Evolutionary conservation across 108 stramenopile species (phyloP).

Genomic region (Cyclotella cryptica): DNA sequence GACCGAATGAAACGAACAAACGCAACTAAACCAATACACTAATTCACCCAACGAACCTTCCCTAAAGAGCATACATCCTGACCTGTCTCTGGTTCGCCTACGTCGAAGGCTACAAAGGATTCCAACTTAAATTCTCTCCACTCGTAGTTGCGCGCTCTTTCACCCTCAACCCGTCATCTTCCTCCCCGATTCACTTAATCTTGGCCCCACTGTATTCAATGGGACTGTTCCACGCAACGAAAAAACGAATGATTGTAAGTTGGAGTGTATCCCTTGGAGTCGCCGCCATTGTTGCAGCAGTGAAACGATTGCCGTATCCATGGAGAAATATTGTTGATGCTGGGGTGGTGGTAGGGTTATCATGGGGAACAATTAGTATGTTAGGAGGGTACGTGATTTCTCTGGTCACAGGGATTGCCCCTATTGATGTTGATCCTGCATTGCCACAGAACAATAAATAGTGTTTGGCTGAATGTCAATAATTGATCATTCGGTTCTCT

Average conservation of each 20-base stretch:
- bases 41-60: neutral
- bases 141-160: constrained; percentile 93
- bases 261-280: constrained; percentile 91
- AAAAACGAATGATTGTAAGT: constrained; percentile 86
- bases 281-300: constrained; percentile 86
- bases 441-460: constrained; percentile 41
- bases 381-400: constrained; percentile 70
- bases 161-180: constrained; percentile 63
- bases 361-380: constrained; percentile 87
- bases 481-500: neutral
- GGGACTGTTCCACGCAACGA: constrained; percentile 93
- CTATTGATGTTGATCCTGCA: constrained; percentile 66
- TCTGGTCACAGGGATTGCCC: constrained; percentile 66
- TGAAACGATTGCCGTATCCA: constrained; percentile 89
- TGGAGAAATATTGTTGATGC: constrained; percentile 95
- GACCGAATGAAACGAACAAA: neutral
- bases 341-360: constrained; percentile 93
- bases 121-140: constrained; percentile 95
- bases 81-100: constrained; percentile 88
- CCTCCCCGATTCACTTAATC: constrained; percentile 67
- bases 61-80: constrained; percentile 61
- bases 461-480: neutral
- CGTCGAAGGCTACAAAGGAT: constrained; percentile 97
- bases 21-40: neutral
- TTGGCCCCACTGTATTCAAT: constrained; percentile 94